Base-by-base conservation (phyloP, 2,329 filamentous ascomycete genomes). In the Sporothrix schenckii region DNA sequence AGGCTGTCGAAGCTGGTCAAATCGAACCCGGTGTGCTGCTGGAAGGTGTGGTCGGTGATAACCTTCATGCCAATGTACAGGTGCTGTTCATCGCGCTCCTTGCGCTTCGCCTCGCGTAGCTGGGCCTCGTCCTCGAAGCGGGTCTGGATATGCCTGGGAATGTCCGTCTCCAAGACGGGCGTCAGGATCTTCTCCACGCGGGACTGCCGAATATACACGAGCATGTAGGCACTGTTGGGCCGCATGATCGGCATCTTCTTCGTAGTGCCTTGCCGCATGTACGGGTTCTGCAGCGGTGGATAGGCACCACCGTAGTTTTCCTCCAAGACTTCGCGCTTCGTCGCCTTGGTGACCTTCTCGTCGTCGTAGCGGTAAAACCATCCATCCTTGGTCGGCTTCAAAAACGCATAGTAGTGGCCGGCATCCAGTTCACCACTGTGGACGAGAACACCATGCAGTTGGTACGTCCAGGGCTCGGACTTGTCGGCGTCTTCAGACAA, bases 291-390 rank as follows among this genome's bases (percentile, higher is more conserved):
- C 6, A 56, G 63, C 1, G 69, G 27, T 39, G 81, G 83, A 77
- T 93, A 96, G 77, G 97, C 93, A 69, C 95, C 95, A 58, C 95
- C 95, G 80, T 92, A 99, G 80, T 98, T 99, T 74, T 99, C 96
- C 77, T 98, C 95, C 44, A 98, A 82, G 0, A 96, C 94, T 79
- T 99, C 95, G 71, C 92, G 89, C 78, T 91, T 89, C 0, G 94
- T 97, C 1, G 94, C 94, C 74, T 92, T 92, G n/a, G 94, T 98
- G 53, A 99, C 95, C 74, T 94, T 91, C 77, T 99, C 95, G 74
- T 99, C 95, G 76, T 99, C 96, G 76, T 97, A 99, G 76, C 92
- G 95, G 84, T 96, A 98, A 82, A 97, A 99, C 82, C 92, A 89
- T 44, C 95, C 94, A 72, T 97, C 92, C 80, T 97, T 96, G 71